Percentiles rank a stretch among this genome's conserved stretches.
Conservation (phyloP, 164 flowering plant genomes). For the Protea cynaroides region DNA sequence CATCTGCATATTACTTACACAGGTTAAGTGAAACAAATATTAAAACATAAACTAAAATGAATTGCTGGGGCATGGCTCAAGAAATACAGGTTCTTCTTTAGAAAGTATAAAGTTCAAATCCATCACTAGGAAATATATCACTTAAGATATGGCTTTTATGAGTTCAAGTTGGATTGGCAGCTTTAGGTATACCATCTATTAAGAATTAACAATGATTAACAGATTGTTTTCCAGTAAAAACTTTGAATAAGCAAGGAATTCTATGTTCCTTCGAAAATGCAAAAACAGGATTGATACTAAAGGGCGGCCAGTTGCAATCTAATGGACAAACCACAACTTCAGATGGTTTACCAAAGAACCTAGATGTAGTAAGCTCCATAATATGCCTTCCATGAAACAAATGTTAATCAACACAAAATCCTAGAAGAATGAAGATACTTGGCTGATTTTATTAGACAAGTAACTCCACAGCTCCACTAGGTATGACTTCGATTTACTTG, state of each 20-base stretch:
- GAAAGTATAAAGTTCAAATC: too few species aligned
- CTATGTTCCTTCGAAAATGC: background rate
- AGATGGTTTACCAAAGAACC: too few species aligned
- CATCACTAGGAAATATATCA: too few species aligned
- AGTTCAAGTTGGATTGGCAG: too few species aligned
- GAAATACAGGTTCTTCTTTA: too few species aligned
- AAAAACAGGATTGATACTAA: background rate
- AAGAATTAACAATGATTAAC: too few species aligned
- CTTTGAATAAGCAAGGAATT: background rate
- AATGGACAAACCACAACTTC: too few species aligned
- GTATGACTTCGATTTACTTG: too few species aligned
- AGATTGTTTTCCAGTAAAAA: too few species aligned
- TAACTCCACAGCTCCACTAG: background rate
- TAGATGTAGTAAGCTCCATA: background rate
- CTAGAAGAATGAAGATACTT: background rate
- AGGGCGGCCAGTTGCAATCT: background rate
- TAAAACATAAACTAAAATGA: background rate
- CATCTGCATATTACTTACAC: constrained; percentile 40
- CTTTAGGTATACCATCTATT: too few species aligned
- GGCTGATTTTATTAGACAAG: background rate
- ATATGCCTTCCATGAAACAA: background rate
- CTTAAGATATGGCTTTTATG: too few species aligned
- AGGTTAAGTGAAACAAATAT: background rate
- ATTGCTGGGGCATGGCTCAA: too few species aligned
- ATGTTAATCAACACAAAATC: background rate